Base-by-base conservation (phyloP, 2,329 filamentous ascomycete genomes). In the Chrysoporthe cubensis region DNA sequence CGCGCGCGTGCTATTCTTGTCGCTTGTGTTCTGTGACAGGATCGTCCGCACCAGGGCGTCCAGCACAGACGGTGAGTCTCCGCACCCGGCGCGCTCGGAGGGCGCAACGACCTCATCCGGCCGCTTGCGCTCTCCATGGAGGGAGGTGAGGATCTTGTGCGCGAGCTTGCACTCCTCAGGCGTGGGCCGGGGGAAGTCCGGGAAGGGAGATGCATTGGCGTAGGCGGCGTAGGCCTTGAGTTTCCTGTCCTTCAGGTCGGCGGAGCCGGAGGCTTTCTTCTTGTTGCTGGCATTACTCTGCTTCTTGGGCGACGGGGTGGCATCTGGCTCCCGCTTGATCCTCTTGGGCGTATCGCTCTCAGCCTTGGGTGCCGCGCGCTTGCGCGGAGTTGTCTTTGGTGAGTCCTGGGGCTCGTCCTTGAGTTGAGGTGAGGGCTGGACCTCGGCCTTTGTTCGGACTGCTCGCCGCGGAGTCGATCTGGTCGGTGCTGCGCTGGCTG, bases 121-220 rank as follows among this genome's bases (percentile, higher is more conserved):
- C 0, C 87, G 85, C 52, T 79, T 76, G 37, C 90, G 84, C 64
- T 86, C 82, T 13, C 92, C 91, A 75, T 95, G 91, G 0, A 89
- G 78, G 7, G 80, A 80, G 1, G 87, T 83, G 0, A 96, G 85
- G 37, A 94, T 83, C 3, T 80, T 78, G 69, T 88, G 87, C n/a
- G 93, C 90, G 66, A 88, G 84, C 69, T 86, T 81, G 77, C 91
- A 93, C 74, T 94, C 90, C 42, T 86, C 84, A 0, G 85, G 76
- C 0, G 90, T 92, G 0, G 92, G 92, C 71, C 84, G 88, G 2
- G 79, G 73, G 75, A 90, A 92, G 67, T 88, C 82, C 0, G 91
- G 91, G 71, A 90, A 95, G 0, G 92, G 92, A 1, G 88, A 83
- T 32, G 75, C 72, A 46, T 75, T 74, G 46, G 76, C 76, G 73